Percentiles rank a stretch among this genome's conserved stretches.
These are phyloP conservation scores for Tremella yokohamensis DNA, from an alignment of 768 basidiomycete genomes.

Conservation along the genomic window DNA sequence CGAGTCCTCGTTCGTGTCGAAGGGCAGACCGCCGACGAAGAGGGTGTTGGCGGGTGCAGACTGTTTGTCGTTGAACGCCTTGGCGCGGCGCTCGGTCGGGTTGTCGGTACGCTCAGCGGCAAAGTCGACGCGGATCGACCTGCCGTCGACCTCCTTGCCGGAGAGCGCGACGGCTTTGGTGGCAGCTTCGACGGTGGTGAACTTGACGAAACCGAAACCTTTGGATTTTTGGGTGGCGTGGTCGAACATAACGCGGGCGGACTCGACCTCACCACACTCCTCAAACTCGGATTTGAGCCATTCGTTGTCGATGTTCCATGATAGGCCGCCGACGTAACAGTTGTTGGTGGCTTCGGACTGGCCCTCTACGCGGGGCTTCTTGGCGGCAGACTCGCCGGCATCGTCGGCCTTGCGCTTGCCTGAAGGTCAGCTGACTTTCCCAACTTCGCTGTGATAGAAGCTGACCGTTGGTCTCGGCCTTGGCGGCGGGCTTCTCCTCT, in stretches of 20 bases:
- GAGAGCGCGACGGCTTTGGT: conserved; percentile 73
- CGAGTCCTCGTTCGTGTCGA: conserved; percentile 70
- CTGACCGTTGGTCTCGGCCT: conserved; percentile 2
- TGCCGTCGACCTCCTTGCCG: conserved; percentile 88
- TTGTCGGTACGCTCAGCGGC: conserved; percentile 59
- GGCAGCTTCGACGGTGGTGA: conserved; percentile 55
- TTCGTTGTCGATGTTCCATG: conserved; percentile 96
- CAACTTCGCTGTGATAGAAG: conserved; percentile 5
- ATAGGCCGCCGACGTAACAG: conserved; percentile 87
- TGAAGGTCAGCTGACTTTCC: conserved; percentile 29
- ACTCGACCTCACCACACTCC: conserved; percentile 78
- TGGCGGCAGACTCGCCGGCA: conserved; percentile 60
- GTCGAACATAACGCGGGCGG: conserved; percentile 73
- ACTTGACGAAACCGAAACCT: conserved; percentile 62
- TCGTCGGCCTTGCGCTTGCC: conserved; percentile 81
- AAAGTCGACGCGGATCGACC: conserved; percentile 79
- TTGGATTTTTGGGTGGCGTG: conserved; percentile 53
- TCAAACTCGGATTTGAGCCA: conserved; percentile 88
- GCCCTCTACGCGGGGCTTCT: conserved; percentile 61
- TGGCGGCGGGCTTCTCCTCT: conserved; percentile 8
- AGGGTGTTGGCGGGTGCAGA: conserved; percentile 68
- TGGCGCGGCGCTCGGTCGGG: conserved; percentile 66
- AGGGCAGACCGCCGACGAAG: conserved; percentile 89
- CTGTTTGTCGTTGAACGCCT: conserved; percentile 68
- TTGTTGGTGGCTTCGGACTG: conserved; percentile 60